Percentiles rank a stretch among this genome's conserved stretches.
phyloP scores from a whole-genome alignment of 78 protist genomes.

The Dictyostelium firmibasis region DNA sequence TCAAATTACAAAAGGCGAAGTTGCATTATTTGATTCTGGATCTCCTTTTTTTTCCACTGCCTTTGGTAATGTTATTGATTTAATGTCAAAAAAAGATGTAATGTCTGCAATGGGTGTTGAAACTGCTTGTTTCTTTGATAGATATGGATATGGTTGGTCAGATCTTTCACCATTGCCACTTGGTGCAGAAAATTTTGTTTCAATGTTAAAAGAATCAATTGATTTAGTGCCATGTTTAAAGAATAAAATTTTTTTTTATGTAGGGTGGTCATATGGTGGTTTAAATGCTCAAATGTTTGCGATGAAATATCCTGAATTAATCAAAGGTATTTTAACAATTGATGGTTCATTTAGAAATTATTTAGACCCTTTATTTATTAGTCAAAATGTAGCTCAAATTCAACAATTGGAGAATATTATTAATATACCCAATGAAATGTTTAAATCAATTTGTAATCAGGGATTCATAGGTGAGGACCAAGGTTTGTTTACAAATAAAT shows the following conservation, averaged over 20 bases:
- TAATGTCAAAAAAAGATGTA: neutral
- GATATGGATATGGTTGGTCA: constrained; percentile 65
- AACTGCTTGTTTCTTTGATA: constrained; percentile 11
- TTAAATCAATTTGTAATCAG: neutral
- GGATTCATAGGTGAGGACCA: neutral
- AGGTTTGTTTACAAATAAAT: neutral
- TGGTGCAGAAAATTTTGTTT: neutral
- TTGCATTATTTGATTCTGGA: constrained; percentile 36
- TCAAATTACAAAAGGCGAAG: neutral
- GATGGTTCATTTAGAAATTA: neutral
- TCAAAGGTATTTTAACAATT: constrained; percentile 11
- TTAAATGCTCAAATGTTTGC: constrained; percentile 16
- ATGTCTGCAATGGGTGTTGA: neutral
- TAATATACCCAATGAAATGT: neutral
- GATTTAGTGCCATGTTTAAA: neutral
- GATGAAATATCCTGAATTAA: neutral
- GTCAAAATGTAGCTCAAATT: neutral
- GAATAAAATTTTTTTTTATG: neutral
- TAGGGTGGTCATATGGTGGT: constrained; percentile 74
- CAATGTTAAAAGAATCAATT: neutral
- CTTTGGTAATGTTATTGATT: neutral
- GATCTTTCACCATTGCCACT: constrained; percentile 26
- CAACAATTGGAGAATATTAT: neutral
- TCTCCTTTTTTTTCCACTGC: constrained; percentile 17
- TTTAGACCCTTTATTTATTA: neutral